A percentile compares a stretch with the other conserved stretches of the same genome.
These are phyloP conservation scores for Tolypocladium cylindrosporum DNA, from an alignment of 2,329 filamentous ascomycete species.

Conservation along the genomic window DNA sequence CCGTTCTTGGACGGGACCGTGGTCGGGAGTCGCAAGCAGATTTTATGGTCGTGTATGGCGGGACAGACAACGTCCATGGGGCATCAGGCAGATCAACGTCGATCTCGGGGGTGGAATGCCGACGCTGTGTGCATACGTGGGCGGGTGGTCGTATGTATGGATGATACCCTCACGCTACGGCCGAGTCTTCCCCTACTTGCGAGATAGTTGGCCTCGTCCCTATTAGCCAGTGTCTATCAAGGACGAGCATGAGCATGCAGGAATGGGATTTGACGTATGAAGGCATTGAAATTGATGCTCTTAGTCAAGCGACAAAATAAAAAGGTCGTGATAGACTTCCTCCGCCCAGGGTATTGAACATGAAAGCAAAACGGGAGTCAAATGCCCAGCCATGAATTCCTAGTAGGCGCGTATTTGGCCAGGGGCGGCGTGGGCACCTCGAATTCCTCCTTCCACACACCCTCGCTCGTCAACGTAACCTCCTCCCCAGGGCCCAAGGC, in stretches of 20 bases:
- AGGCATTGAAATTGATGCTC: neutral
- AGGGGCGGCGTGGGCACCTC: neutral
- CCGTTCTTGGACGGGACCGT: too few relatives aligned
- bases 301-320: too few relatives aligned
- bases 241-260: neutral
- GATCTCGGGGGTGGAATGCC: neutral
- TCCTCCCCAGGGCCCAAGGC: constrained; percentile 32
- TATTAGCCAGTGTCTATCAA: neutral
- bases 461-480: constrained; percentile 29
- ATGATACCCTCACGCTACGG: constrained; percentile 5
- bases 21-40: neutral
- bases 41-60: neutral
- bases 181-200: neutral
- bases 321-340: neutral
- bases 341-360: neutral
- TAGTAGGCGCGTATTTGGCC: neutral
- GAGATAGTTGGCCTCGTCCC: neutral
- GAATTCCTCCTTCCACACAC: constrained; percentile 15
- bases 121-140: neutral
- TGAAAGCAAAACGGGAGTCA: neutral
- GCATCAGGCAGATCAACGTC: neutral
- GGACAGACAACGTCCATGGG: neutral
- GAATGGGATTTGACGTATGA: neutral
- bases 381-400: neutral
- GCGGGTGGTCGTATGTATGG: neutral